phyloP scores from a whole-genome alignment of 2,329 filamentous ascomycete genomes.

The Colletotrichum lupini region DNA sequence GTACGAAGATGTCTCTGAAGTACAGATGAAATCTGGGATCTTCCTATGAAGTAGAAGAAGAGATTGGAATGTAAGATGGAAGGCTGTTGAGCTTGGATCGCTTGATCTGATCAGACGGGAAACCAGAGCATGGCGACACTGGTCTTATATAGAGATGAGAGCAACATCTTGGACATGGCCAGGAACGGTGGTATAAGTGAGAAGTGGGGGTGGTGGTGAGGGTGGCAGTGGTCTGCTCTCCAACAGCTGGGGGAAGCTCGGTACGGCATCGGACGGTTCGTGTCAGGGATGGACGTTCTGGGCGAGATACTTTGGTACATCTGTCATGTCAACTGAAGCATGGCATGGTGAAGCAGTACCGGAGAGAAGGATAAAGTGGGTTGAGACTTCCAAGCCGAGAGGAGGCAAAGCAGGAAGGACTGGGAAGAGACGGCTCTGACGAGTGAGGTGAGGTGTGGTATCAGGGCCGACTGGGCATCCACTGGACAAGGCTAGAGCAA shows the following conservation, averaged over 20 bases:
- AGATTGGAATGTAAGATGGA: constrained; percentile 8
- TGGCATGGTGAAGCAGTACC: not conserved
- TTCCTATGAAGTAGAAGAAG: constrained; percentile 9
- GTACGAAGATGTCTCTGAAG: not conserved
- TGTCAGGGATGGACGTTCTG: constrained; percentile 18
- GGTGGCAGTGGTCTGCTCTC: not conserved
- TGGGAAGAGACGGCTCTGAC: not conserved
- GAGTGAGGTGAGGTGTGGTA: constrained; percentile 27
- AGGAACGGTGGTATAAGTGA: constrained; percentile 21
- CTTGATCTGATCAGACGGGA: constrained; percentile 23
- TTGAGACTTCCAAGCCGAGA: not conserved
- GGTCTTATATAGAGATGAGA: constrained; percentile 29
- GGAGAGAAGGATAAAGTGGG: not conserved
- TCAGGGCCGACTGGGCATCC: constrained; percentile 32
- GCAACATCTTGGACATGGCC: constrained; percentile 17
- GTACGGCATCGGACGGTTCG: constrained; percentile 9
- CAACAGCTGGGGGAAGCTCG: not conserved
- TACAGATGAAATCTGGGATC: constrained; percentile 1
- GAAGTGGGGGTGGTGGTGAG: not conserved
- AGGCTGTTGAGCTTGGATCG: constrained; percentile 28
- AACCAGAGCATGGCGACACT: not conserved
- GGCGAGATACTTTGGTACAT: constrained; percentile 12
- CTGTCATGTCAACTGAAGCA: not conserved
- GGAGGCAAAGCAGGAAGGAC: not conserved
- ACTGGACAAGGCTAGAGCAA: constrained; percentile 26